These are phyloP conservation scores for Dittrichia graveolens DNA, from an alignment of 129 eudicot species.

Conservation along the genomic window DNA sequence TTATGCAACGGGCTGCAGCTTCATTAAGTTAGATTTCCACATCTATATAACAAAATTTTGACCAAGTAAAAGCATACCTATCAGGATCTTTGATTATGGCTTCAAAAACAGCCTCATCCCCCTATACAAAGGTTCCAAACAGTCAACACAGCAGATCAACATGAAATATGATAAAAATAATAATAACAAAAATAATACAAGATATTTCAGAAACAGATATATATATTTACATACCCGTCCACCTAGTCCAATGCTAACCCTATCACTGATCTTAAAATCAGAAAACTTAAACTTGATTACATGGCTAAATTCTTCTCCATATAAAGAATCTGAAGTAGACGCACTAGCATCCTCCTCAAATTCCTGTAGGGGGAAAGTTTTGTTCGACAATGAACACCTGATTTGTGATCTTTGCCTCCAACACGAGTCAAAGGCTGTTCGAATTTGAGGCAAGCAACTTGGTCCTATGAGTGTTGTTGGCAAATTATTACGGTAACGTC, in stretches of 20 bases:
- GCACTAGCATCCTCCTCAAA: constrained; percentile 42
- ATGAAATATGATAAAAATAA: constrained; percentile 1
- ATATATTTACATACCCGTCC: constrained; percentile 62
- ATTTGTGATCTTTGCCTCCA: constrained; percentile 30
- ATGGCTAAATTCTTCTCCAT: constrained; percentile 75
- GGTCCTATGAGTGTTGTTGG: constrained; percentile 43
- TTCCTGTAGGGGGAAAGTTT: constrained; percentile 45
- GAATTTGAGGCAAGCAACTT: constrained; percentile 33
- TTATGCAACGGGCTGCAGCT: constrained; percentile 76
- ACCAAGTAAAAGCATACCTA: constrained; percentile 51
- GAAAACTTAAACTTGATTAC: constrained; percentile 73
- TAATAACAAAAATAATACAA: too few relatives aligned
- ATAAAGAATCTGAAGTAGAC: constrained; percentile 36
- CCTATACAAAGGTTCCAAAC: constrained; percentile 45
- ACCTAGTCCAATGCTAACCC: constrained; percentile 90
- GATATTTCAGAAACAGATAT: constrained; percentile 3
- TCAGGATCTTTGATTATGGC: constrained; percentile 65
- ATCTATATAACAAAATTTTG: constrained; percentile 17
- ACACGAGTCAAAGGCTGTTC: constrained; percentile 2
- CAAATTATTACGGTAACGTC: constrained; percentile 33
- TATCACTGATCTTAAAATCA: constrained; percentile 76
- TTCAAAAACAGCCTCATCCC: constrained; percentile 85
- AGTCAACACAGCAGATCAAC: constrained; percentile 23
- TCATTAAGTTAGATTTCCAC: constrained; percentile 31
- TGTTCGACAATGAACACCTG: constrained; percentile 47